Evolutionary conservation across 768 basidiomycete species (phyloP).

Genomic region (Kwoniella dendrophila): DNA sequence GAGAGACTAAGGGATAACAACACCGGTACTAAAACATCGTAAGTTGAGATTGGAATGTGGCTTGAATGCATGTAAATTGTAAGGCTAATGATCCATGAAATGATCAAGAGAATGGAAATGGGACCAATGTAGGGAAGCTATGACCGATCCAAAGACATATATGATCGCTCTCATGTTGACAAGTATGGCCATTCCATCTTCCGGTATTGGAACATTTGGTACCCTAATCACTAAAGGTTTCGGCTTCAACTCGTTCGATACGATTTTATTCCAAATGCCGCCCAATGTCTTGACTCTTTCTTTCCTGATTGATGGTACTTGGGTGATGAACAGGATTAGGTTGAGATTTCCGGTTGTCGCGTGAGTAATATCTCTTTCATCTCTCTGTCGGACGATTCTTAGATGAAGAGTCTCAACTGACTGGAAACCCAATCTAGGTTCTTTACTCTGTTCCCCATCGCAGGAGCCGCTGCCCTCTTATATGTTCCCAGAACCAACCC

Average conservation of each 20-base stretch:
- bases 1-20: constrained; percentile 42
- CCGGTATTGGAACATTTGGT: constrained; percentile 34
- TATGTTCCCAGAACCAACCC: constrained; percentile 31
- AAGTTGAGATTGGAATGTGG: not conserved
- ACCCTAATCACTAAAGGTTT: constrained; percentile 31
- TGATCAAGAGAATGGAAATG: constrained; percentile 29
- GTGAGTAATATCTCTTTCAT: not conserved
- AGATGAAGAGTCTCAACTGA: not conserved
- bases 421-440: not conserved
- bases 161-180: constrained; percentile 31
- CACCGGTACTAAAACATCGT: constrained; percentile 35
- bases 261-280: constrained; percentile 38
- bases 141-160: constrained; percentile 44
- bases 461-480: constrained; percentile 34
- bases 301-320: constrained; percentile 20
- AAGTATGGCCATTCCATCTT: constrained; percentile 25
- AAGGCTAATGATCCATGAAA: not conserved
- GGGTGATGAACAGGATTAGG: constrained; percentile 33
- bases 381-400: not conserved
- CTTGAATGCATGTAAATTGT: not conserved
- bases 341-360: constrained; percentile 34
- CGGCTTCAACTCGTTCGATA: constrained; percentile 31
- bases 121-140: constrained; percentile 36
- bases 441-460: constrained; percentile 36
- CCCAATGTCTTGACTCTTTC: constrained; percentile 21